Percentiles rank a stretch among this genome's conserved stretches.
Conservation (phyloP, 495 filamentous ascomycete genomes). For the Aspergillus ellipticus region DNA sequence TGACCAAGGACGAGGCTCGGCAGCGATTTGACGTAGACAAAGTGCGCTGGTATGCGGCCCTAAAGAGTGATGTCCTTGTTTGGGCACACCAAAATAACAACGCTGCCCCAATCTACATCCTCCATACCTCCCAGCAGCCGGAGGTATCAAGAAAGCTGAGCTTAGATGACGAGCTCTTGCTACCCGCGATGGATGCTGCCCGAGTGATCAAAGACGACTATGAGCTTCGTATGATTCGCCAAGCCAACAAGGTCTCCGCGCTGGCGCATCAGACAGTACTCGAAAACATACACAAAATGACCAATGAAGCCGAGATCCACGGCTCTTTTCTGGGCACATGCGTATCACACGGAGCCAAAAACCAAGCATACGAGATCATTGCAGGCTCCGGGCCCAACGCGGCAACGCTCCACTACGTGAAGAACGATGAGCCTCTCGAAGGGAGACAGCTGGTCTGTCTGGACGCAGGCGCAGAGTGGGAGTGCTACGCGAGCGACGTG, state of each 20-base stretch:
- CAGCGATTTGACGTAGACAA: constrained; percentile 73
- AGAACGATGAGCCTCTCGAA: constrained; percentile 67
- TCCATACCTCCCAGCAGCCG: constrained; percentile 36
- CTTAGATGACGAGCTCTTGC: constrained; percentile 38
- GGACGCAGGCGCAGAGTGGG: constrained; percentile 82
- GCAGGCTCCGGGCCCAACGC: constrained; percentile 75
- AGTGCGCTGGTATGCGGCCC: constrained; percentile 59
- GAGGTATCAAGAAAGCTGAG: constrained; percentile 53
- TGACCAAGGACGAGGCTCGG: constrained; percentile 68
- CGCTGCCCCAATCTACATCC: constrained; percentile 32
- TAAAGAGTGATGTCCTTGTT: constrained; percentile 56
- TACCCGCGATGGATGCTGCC: constrained; percentile 65
- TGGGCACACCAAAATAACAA: constrained; percentile 58
- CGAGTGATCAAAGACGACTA: constrained; percentile 76
- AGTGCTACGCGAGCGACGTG: constrained; percentile 86
- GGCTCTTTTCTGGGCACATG: constrained; percentile 70
- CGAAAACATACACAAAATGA: constrained; percentile 50
- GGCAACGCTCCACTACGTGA: constrained; percentile 78
- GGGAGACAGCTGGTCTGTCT: constrained; percentile 70
- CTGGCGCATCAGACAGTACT: constrained; percentile 70
- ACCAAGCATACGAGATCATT: constrained; percentile 85
- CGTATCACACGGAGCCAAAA: constrained; percentile 63
- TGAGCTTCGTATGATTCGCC: constrained; percentile 73
- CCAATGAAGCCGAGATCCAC: constrained; percentile 80
- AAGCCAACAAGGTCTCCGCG: constrained; percentile 72